A percentile compares a stretch with the other conserved stretches of the same genome.
phyloP scores from a whole-genome alignment of 495 filamentous ascomycete genomes.

The Hypoxylon rickii region DNA sequence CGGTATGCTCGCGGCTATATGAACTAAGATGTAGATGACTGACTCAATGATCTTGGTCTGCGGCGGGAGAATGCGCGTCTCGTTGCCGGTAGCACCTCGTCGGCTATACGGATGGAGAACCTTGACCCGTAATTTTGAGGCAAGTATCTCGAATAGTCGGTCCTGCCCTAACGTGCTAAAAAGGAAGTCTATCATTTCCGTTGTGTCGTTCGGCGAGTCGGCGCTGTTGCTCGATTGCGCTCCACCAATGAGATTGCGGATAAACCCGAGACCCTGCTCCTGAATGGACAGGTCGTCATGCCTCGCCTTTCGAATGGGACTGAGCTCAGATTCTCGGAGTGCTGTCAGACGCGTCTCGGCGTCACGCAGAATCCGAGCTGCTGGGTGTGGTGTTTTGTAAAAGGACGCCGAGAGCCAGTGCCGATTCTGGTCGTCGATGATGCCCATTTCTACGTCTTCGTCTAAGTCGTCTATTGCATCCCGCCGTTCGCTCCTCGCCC shows the following conservation, averaged over 20 bases:
- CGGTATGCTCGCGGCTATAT: conserved; percentile 80
- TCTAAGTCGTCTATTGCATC: conserved; percentile 58
- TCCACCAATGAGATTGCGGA: conserved; percentile 86
- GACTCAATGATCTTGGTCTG: conserved; percentile 73
- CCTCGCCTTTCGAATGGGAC: conserved; percentile 61
- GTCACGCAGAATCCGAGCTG: conserved; percentile 42
- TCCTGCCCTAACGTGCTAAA: conserved; percentile 75
- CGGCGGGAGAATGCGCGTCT: conserved; percentile 57
- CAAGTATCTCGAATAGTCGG: conserved; percentile 74
- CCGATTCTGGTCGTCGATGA: conserved; percentile 41
- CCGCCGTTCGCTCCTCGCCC: conserved; percentile 36
- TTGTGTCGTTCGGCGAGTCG: conserved; percentile 57
- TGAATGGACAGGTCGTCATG: conserved; percentile 84
- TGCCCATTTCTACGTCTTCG: conserved; percentile 64
- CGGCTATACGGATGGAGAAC: conserved; percentile 51
- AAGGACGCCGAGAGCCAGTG: conserved; percentile 34
- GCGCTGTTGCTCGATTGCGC: conserved; percentile 64
- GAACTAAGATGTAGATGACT: conserved; percentile 76
- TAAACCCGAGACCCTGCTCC: conserved; percentile 84
- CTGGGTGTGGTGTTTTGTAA: conserved; percentile 24
- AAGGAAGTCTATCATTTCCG: conserved; percentile 85
- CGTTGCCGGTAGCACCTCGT: conserved; percentile 32
- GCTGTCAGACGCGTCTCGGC: conserved; percentile 56
- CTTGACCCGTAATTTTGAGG: conserved; percentile 69
- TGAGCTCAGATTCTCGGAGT: conserved; percentile 60